Evolutionary conservation across 176 grass and related monocot species (phyloP).

Genomic region (Ensete ventricosum): DNA sequence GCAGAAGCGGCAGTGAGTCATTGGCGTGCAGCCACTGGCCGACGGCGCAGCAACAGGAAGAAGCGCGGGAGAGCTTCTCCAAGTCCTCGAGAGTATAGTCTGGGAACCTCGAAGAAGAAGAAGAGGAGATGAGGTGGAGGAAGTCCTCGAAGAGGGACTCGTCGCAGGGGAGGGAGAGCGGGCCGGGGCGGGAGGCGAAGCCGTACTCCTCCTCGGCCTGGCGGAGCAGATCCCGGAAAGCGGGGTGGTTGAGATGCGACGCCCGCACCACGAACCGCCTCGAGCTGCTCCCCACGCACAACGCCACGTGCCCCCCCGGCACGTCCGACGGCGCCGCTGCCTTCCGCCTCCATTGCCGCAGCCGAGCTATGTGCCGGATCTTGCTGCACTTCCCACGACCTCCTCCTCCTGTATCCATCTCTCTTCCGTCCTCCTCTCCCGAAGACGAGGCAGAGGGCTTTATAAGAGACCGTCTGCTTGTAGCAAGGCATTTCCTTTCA

Average conservation of each 20-base stretch:
- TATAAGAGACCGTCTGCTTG: too few relatives aligned
- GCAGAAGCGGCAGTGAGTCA: conserved; percentile 51
- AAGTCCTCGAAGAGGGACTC: conserved; percentile 70
- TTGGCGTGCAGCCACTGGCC: conserved; percentile 2
- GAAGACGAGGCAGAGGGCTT: too few relatives aligned
- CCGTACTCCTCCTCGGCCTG: conserved; percentile 81
- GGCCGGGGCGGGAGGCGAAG: conserved; percentile 36
- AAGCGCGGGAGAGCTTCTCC: conserved; percentile 16
- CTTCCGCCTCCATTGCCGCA: background rate
- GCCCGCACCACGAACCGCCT: conserved; percentile 68
- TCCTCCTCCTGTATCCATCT: background rate
- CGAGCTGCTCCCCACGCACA: conserved; percentile 54
- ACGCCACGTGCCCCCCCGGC: conserved; percentile 62
- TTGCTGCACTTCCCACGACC: background rate
- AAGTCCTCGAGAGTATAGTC: conserved; percentile 56
- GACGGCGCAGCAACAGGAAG: conserved; percentile 36
- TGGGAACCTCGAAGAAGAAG: conserved; percentile 10
- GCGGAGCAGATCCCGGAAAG: conserved; percentile 70
- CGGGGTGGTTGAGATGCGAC: conserved; percentile 74
- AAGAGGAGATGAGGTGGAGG: conserved; percentile 51
- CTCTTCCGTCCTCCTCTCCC: background rate
- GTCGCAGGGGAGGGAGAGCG: conserved; percentile 74
- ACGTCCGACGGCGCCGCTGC: conserved; percentile 26
- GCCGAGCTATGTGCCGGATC: background rate
- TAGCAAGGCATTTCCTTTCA: too few relatives aligned